phyloP scores from a whole-genome alignment of 75 land plant species.

The Chamaecyparis obtusa region DNA sequence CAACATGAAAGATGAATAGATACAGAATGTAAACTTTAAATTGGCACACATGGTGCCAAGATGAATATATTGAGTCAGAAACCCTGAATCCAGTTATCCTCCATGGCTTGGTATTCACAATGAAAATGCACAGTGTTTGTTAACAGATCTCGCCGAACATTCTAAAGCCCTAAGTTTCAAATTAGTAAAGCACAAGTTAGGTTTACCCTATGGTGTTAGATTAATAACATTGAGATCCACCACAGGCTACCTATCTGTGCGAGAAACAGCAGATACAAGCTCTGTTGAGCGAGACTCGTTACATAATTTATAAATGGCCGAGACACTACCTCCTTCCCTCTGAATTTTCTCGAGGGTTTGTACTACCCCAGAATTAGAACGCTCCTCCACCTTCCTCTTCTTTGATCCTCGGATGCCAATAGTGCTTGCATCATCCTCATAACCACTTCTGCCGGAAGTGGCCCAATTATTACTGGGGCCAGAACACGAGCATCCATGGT shows the following conservation, averaged over 20 bases:
- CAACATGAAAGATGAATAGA: neutral
- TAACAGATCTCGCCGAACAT: neutral
- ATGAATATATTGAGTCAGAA: slow-evolving; percentile 3
- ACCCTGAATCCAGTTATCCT: neutral
- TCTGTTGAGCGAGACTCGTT: neutral
- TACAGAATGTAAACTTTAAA: neutral
- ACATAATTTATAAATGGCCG: neutral
- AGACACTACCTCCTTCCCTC: neutral
- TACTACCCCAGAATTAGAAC: neutral
- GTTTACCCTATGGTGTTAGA: neutral
- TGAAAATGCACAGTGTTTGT: neutral
- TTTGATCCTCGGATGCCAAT: neutral
- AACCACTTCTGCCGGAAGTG: neutral
- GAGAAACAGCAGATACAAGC: neutral
- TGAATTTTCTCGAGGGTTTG: slow-evolving; percentile 7
- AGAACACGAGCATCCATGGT: slow-evolving; percentile 3
- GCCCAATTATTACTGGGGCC: neutral
- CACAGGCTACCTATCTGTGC: neutral
- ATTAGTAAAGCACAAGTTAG: slow-evolving; percentile 4
- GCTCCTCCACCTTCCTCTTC: neutral
- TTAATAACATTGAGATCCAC: neutral
- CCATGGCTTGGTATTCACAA: neutral
- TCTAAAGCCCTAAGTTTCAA: neutral
- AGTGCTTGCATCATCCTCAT: slow-evolving; percentile 7
- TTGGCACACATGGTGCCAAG: neutral